phyloP scores from a whole-genome alignment of 192 early-diverging fungal genomes.

The Coemansia sp. region DNA sequence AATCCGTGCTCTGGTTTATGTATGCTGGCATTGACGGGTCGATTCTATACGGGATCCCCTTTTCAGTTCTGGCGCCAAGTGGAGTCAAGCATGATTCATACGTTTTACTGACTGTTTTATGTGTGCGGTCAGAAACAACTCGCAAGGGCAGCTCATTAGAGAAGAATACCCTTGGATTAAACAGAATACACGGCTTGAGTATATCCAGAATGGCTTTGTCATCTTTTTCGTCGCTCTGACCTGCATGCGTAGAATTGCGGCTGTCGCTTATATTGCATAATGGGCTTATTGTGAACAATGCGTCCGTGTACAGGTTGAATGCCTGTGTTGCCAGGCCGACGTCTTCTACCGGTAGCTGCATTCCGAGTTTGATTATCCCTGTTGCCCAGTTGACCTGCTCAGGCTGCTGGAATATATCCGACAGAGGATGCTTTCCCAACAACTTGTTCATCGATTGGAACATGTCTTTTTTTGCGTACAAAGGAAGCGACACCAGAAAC shows the following conservation, averaged over 20 bases:
- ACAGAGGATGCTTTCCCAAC: constrained; percentile 13
- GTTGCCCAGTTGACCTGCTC: constrained; percentile 43
- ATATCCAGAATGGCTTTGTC: constrained; percentile 14
- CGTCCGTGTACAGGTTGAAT: constrained; percentile 40
- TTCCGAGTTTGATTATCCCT: constrained; percentile 38
- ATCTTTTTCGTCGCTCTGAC: background rate
- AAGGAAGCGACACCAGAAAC: constrained; percentile 33
- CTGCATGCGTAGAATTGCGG: background rate
- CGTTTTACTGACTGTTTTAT: background rate
- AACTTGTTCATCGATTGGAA: constrained; percentile 32
- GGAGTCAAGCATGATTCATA: constrained; percentile 23
- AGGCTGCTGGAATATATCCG: constrained; percentile 24
- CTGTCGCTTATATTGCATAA: constrained; percentile 11
- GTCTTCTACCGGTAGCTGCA: constrained; percentile 48
- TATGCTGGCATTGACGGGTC: background rate
- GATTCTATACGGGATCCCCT: background rate
- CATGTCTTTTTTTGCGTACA: constrained; percentile 34
- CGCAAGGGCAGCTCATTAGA: constrained; percentile 36
- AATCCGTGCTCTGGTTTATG: background rate
- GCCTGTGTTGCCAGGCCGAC: constrained; percentile 26
- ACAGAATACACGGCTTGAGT: constrained; percentile 29
- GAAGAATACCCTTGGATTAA: constrained; percentile 51
- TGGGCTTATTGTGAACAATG: constrained; percentile 21
- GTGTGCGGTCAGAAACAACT: constrained; percentile 12
- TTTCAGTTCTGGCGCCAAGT: background rate